Evolutionary conservation across 345 rosid genomes (phyloP).

Genomic region (Citrus hindsii): DNA sequence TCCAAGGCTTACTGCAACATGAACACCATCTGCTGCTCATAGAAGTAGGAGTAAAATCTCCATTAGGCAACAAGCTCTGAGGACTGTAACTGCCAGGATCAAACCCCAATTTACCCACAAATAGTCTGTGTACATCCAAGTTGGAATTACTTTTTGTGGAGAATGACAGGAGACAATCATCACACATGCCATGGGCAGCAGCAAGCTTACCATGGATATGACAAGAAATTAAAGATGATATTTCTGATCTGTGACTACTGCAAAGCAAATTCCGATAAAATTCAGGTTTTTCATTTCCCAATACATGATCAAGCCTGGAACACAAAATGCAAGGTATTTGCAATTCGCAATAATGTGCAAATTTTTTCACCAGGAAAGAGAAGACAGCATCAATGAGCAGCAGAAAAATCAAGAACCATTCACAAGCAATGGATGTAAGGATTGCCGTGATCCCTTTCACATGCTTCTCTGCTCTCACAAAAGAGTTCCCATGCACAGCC

Average conservation of each 20-base stretch:
- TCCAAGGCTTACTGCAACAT: slow-evolving; percentile 60
- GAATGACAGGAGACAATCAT: slow-evolving; percentile 62
- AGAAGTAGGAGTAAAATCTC: slow-evolving; percentile 22
- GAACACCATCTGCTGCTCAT: slow-evolving; percentile 38
- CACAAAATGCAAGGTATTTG: slow-evolving; percentile 73
- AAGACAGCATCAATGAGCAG: slow-evolving; percentile 58
- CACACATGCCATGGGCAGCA: slow-evolving; percentile 58
- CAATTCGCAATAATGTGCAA: slow-evolving; percentile 55
- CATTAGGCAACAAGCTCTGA: slow-evolving; percentile 23
- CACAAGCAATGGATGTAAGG: slow-evolving; percentile 53
- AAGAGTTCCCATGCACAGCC: slow-evolving; percentile 28
- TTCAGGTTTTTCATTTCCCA: slow-evolving; percentile 39
- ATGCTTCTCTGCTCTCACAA: slow-evolving; percentile 18
- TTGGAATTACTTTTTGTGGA: slow-evolving; percentile 44
- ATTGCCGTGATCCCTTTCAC: slow-evolving; percentile 25
- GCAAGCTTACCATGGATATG: slow-evolving; percentile 57
- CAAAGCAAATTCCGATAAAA: slow-evolving; percentile 56
- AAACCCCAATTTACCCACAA: slow-evolving; percentile 42
- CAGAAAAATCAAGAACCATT: slow-evolving; percentile 66
- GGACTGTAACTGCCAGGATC: slow-evolving; percentile 25
- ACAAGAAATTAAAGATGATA: slow-evolving; percentile 58
- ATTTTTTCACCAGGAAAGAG: slow-evolving; percentile 54
- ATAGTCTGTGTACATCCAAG: slow-evolving; percentile 42
- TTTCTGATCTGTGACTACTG: slow-evolving; percentile 55
- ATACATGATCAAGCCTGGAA: slow-evolving; percentile 60